phyloP scores from a whole-genome alignment of 2,329 filamentous ascomycete species.

The Phyllosticta capitalensis region DNA sequence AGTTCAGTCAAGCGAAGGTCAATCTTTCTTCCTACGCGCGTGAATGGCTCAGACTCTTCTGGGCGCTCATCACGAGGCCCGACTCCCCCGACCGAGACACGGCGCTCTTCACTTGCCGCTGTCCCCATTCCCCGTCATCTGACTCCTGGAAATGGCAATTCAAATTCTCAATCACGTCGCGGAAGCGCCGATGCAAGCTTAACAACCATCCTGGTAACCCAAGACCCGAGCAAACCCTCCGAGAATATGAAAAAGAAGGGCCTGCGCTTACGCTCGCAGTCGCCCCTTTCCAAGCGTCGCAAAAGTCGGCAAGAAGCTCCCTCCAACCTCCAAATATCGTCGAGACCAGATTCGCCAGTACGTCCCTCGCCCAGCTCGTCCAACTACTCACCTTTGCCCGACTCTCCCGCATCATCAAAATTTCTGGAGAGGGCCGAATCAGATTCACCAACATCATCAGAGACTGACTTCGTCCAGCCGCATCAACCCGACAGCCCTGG shows the following conservation, averaged over 20 bases:
- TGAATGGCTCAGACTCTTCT: conserved; percentile 16
- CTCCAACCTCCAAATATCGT: neutral
- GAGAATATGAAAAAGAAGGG: conserved; percentile 16
- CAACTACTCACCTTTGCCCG: neutral
- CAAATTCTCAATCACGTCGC: conserved; percentile 25
- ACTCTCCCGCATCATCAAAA: neutral
- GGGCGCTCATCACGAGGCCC: conserved; percentile 22
- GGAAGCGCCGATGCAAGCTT: conserved; percentile 31
- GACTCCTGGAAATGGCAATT: conserved; percentile 21
- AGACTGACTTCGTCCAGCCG: conserved; percentile 11
- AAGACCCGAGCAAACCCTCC: conserved; percentile 21
- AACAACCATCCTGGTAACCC: conserved; percentile 30
- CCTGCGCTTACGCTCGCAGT: conserved; percentile 11
- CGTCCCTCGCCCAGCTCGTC: conserved; percentile 7
- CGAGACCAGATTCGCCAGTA: conserved; percentile 11
- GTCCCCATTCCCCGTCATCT: conserved; percentile 15
- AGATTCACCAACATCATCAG: neutral
- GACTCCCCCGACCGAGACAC: conserved; percentile 16
- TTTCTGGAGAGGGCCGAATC: neutral
- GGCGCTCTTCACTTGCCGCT: conserved; percentile 22
- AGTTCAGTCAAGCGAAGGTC: conserved; percentile 5
- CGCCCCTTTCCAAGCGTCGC: conserved; percentile 9
- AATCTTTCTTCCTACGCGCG: neutral
- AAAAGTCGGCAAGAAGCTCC: conserved; percentile 9
- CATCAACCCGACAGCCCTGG: conserved; percentile 3